Evolutionary conservation across 108 stramenopile genomes (phyloP), one percentile per base, ranked within the genome.

Genomic region (Fragilariopsis cylindrus): DNA sequence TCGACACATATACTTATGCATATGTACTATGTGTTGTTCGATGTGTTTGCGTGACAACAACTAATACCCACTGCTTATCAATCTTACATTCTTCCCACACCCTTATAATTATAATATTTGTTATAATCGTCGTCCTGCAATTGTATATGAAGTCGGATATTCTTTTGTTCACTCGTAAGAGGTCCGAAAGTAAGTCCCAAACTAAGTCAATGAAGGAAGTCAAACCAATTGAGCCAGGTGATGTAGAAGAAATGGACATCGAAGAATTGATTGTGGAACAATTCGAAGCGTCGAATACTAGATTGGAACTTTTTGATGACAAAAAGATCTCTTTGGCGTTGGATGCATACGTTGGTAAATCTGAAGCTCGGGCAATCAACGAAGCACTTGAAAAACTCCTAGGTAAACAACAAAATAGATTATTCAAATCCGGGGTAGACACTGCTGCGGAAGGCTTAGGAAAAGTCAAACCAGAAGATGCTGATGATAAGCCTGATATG

Each of bases 341-440:
- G 52, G 90, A 97, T 49, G 89, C 91, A n/a, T 98, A 90, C 70
- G 97, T 98, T 4, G 72, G 83, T 60, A 96, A 98, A 82, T 73
- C 80, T 50, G 70, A 83, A 65, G 75, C 73, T 0, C 67, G 73
- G 44, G 89, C 96, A 57, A 87, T 96, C 63, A 60, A 78, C 11
- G 92, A 92, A 48, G 64, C 69, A 53, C 76, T 91, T 4, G 79
- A 75, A 54, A 82, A 81, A 60, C 69, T 76, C 44, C 84, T 92
- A 41, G 82, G 57, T 39, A 83, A 88, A 70, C 64, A 79, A 40
- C 84, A 84, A 55, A 78, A 79, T 48, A 75, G 65, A 56, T 66
- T 84, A 47, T 65, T 90, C 44, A 81, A 67, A 16, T 67, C 21
- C 2, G 69, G 71, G 13, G 45, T 63, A 18, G 60, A 47, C 18